phyloP scores from a whole-genome alignment of 2,329 filamentous ascomycete species.

The Ophiostoma sp. region DNA sequence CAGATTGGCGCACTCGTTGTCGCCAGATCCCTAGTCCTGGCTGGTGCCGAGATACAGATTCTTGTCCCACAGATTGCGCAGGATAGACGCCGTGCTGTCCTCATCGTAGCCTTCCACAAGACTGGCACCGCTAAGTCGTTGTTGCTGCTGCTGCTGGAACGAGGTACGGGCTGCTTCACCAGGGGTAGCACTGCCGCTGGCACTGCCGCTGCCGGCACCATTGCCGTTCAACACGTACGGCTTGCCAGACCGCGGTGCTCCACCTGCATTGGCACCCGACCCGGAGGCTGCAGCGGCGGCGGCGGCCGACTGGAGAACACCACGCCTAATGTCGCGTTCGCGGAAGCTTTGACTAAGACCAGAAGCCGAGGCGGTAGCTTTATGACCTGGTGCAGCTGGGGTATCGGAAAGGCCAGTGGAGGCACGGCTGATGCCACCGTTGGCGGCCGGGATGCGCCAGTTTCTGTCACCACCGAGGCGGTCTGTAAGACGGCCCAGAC shows the following conservation, averaged over 20 bases:
- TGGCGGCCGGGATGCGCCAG: conserved; percentile 48
- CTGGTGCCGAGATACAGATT: conserved; percentile 59
- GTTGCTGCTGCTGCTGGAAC: conserved; percentile 39
- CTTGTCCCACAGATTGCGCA: conserved; percentile 64
- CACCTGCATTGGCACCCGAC: not conserved
- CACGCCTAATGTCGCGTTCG: conserved; percentile 33
- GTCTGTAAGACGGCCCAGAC: conserved; percentile 55
- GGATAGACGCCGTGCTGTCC: conserved; percentile 51
- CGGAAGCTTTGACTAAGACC: conserved; percentile 45
- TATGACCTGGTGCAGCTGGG: not conserved
- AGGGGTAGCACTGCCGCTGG: conserved; percentile 39
- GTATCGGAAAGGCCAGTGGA: conserved; percentile 24
- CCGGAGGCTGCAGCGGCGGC: conserved; percentile 19
- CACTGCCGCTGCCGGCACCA: conserved; percentile 37
- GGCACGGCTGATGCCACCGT: conserved; percentile 34
- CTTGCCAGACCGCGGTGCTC: not conserved
- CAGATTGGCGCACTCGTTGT: conserved; percentile 13
- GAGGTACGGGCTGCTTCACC: not conserved
- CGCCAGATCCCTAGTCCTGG: conserved; percentile 43
- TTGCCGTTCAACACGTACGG: not conserved
- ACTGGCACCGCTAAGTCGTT: conserved; percentile 52
- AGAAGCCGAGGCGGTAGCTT: conserved; percentile 13
- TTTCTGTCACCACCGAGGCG: conserved; percentile 54
- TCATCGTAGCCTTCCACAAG: conserved; percentile 52
- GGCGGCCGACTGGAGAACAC: conserved; percentile 22